These are phyloP conservation scores for Cyberlindnera petersonii DNA, from an alignment of 805 yeast genomes.

Conservation along the genomic window DNA sequence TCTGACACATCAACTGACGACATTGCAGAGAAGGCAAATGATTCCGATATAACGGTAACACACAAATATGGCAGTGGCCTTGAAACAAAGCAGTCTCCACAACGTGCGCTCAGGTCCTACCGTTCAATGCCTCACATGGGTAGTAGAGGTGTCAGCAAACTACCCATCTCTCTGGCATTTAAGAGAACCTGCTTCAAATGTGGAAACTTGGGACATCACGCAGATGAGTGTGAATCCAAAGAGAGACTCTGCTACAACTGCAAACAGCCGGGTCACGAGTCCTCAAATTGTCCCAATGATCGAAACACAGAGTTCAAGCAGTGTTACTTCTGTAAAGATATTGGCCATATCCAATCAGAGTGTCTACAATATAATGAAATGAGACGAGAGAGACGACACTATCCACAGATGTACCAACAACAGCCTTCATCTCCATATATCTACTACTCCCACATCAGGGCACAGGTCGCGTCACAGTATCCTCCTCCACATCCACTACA, in stretches of 20 bases:
- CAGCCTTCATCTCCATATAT: slow-evolving; percentile 5
- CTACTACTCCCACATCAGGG: slow-evolving; percentile 8
- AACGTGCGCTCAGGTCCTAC: neutral
- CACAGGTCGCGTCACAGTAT: slow-evolving; percentile 1
- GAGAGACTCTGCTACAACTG: slow-evolving; percentile 32
- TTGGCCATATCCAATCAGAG: slow-evolving; percentile 30
- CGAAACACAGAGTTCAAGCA: slow-evolving; percentile 24
- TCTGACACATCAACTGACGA: no score
- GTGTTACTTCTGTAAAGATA: slow-evolving; percentile 28
- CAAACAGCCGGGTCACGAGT: slow-evolving; percentile 30
- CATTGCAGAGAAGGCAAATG: no score
- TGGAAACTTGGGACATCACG: slow-evolving; percentile 31
- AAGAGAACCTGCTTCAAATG: slow-evolving; percentile 30
- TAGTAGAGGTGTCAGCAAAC: neutral
- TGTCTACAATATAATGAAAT: slow-evolving; percentile 20
- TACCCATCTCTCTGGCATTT: slow-evolving; percentile 25
- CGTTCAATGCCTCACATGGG: slow-evolving; percentile 4
- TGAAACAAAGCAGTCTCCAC: neutral
- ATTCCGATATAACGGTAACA: no score
- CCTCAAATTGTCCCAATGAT: slow-evolving; percentile 25
- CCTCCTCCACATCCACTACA: neutral
- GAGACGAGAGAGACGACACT: slow-evolving; percentile 3
- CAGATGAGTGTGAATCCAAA: slow-evolving; percentile 25
- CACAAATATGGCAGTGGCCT: no score
- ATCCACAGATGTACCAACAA: slow-evolving; percentile 1